phyloP scores from a whole-genome alignment of 768 basidiomycete species.

The Hericium erinaceus region DNA sequence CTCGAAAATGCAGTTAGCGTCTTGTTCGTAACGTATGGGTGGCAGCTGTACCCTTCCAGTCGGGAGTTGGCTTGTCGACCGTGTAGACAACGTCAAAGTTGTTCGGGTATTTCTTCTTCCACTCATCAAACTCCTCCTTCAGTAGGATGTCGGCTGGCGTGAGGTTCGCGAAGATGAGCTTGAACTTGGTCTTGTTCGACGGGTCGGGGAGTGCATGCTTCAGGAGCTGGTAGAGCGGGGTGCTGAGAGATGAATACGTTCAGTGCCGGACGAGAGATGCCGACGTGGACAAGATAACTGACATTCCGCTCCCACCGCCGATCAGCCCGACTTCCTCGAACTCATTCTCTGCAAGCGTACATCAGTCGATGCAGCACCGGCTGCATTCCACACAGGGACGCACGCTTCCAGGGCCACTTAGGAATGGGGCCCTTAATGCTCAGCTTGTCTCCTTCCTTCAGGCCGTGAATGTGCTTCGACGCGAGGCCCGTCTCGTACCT shows the following conservation, averaged over 20 bases:
- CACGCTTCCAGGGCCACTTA: conserved; percentile 84
- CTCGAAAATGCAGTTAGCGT: background rate
- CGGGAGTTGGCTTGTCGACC: conserved; percentile 68
- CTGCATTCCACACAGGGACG: conserved; percentile 7
- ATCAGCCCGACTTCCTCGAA: conserved; percentile 83
- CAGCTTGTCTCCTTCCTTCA: conserved; percentile 79
- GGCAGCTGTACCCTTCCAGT: conserved; percentile 39
- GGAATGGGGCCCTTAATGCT: conserved; percentile 84
- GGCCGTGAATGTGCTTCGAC: conserved; percentile 70
- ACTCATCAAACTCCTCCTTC: conserved; percentile 61
- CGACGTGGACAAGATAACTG: conserved; percentile 18
- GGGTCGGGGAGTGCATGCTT: conserved; percentile 63
- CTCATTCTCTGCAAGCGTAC: conserved; percentile 49
- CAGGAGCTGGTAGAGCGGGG: conserved; percentile 79
- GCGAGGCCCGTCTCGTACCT: conserved; percentile 75
- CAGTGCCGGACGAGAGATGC: background rate
- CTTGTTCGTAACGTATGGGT: conserved; percentile 1
- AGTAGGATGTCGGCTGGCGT: conserved; percentile 87
- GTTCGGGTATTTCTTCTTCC: conserved; percentile 59
- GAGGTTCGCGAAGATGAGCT: conserved; percentile 84
- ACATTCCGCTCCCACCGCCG: conserved; percentile 93
- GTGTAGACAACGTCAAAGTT: conserved; percentile 80
- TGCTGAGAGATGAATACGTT: conserved; percentile 30
- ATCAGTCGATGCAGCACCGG: background rate
- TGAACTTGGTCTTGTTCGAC: conserved; percentile 89